Percentiles rank a stretch among this genome's conserved stretches.
These are phyloP conservation scores for Cyclotella choctawhatcheeana DNA, from an alignment of 108 stramenopile species.

Conservation along the genomic window DNA sequence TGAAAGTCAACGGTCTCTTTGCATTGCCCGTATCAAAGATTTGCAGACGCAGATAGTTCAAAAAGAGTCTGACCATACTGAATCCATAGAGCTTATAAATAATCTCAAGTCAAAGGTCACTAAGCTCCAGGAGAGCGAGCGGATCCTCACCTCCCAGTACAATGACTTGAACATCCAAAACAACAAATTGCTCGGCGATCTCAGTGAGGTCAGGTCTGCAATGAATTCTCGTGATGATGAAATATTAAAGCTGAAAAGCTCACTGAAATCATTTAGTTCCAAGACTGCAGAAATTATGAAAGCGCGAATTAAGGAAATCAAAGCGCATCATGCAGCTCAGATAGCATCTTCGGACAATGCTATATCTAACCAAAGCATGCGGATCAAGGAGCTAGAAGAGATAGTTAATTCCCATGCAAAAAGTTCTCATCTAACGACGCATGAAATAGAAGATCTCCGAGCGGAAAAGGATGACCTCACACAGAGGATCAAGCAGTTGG, in stretches of 20 bases:
- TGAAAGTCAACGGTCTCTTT: constrained; percentile 11
- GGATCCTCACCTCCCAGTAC: constrained; percentile 5
- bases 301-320: constrained; percentile 24
- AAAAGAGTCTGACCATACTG: too few relatives aligned
- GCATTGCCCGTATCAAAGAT: constrained; percentile 29
- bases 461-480: constrained; percentile 26
- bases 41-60: too few relatives aligned
- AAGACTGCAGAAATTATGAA: constrained; percentile 45
- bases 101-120: not conserved
- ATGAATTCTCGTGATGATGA: constrained; percentile 19
- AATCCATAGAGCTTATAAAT: too few relatives aligned
- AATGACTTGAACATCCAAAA: not conserved
- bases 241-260: constrained; percentile 21
- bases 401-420: not conserved
- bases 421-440: constrained; percentile 3
- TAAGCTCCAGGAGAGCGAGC: too few relatives aligned
- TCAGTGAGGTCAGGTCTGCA: not conserved
- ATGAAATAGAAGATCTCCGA: constrained; percentile 15
- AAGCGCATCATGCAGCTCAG: constrained; percentile 20
- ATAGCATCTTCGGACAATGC: constrained; percentile 22
- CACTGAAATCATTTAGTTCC: constrained; percentile 23
- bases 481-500: constrained; percentile 31
- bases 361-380: not conserved
- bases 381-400: constrained; percentile 17
- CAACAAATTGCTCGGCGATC: constrained; percentile 2